A percentile compares a stretch with the other conserved stretches of the same genome.
These are phyloP conservation scores for Voacanga thouarsii DNA, from an alignment of 257 asterid species.

Conservation along the genomic window DNA sequence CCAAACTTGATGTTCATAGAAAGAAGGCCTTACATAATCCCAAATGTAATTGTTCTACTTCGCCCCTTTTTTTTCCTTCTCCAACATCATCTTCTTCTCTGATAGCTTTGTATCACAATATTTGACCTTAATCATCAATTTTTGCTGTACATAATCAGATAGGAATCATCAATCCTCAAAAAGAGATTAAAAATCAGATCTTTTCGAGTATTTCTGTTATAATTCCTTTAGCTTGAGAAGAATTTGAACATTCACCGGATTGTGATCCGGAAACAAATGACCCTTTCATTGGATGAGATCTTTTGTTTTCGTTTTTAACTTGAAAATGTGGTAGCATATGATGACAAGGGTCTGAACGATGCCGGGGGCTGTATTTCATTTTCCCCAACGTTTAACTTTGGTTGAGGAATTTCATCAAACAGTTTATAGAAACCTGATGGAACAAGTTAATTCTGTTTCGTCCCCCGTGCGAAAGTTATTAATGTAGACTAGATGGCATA, in stretches of 20 bases:
- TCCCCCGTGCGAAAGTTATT: too few species aligned
- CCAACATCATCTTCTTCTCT: slow-evolving; percentile 54
- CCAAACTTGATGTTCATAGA: slow-evolving; percentile 53
- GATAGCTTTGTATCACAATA: slow-evolving; percentile 34
- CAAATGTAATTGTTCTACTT: slow-evolving; percentile 58
- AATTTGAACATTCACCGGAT: neutral
- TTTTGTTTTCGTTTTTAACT: neutral
- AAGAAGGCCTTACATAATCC: slow-evolving; percentile 51
- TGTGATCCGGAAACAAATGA: neutral
- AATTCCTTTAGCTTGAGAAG: neutral
- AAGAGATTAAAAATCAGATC: neutral
- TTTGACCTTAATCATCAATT: slow-evolving; percentile 20
- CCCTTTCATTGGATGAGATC: neutral
- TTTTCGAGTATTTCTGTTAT: neutral
- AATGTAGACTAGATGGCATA: too few species aligned
- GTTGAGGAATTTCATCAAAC: slow-evolving; percentile 16
- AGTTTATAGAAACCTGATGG: neutral
- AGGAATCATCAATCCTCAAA: neutral
- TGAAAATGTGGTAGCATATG: neutral
- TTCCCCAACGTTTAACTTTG: neutral
- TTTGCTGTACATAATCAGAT: slow-evolving; percentile 32
- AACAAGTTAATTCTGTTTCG: too few species aligned
- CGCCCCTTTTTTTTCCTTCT: slow-evolving; percentile 47
- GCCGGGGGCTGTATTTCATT: too few species aligned
- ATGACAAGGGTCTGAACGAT: neutral